Conservation (phyloP, 208 protist species). For the Naegleria fowleri region DNA sequence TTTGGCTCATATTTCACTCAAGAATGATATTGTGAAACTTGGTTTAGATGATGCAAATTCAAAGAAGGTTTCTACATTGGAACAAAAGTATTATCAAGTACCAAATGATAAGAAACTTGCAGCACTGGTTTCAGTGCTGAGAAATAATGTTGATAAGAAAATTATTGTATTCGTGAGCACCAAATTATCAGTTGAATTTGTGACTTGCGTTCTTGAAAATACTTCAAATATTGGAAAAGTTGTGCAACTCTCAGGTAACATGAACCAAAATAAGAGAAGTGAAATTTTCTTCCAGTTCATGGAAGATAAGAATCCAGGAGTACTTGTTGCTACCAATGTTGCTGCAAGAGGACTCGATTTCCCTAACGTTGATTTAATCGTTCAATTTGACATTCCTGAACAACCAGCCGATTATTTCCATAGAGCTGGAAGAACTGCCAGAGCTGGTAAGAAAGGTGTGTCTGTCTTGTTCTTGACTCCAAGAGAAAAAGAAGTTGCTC, state of each 20-base stretch:
- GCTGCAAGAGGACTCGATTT: slow-evolving; percentile 92
- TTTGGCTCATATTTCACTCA: background rate
- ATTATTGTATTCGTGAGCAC: slow-evolving; percentile 95
- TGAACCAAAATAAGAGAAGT: slow-evolving; percentile 48
- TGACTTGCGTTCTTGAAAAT: slow-evolving; percentile 75
- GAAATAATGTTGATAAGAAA: slow-evolving; percentile 87
- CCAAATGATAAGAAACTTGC: slow-evolving; percentile 88
- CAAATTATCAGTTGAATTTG: slow-evolving; percentile 91
- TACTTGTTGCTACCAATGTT: slow-evolving; percentile 78
- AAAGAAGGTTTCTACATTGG: slow-evolving; percentile 86
- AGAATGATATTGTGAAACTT: background rate
- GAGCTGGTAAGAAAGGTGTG: slow-evolving; percentile 77
- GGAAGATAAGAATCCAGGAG: slow-evolving; percentile 41
- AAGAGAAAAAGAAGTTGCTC: slow-evolving; percentile 65
- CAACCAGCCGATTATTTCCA: slow-evolving; percentile 93
- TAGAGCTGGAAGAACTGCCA: slow-evolving; percentile 91
- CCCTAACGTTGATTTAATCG: slow-evolving; percentile 82
- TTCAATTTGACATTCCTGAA: slow-evolving; percentile 94
- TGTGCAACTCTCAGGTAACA: slow-evolving; percentile 62
- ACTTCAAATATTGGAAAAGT: slow-evolving; percentile 44
- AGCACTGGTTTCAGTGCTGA: slow-evolving; percentile 89
- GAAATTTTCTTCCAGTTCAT: slow-evolving; percentile 50
- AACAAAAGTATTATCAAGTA: slow-evolving; percentile 84
- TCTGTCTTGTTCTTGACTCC: slow-evolving; percentile 94
- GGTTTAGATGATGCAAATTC: background rate